These are phyloP conservation scores for Rubia tinctorum DNA, from an alignment of 305 asterid species.

Conservation along the genomic window DNA sequence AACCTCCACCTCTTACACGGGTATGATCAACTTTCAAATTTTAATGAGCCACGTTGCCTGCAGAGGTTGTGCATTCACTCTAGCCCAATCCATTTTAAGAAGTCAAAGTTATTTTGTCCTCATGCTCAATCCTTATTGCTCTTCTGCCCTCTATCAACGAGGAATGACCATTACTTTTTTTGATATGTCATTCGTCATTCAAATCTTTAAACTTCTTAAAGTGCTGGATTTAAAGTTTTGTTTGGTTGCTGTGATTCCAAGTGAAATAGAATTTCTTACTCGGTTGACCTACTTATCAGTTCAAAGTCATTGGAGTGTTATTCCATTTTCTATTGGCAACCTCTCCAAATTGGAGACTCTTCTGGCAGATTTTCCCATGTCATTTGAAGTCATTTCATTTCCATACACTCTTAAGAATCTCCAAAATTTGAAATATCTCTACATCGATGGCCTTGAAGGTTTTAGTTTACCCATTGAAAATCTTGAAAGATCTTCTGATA, in stretches of 20 bases:
- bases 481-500: too few relatives aligned
- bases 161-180: background rate
- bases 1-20: background rate
- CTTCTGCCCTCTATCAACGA: background rate
- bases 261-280: background rate
- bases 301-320: background rate
- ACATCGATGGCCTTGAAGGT: rapidly evolving
- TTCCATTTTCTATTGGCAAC: background rate
- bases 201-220: background rate
- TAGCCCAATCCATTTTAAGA: background rate
- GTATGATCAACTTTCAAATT: background rate
- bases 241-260: background rate
- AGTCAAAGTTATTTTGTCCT: background rate
- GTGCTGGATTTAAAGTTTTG: background rate
- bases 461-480: too few relatives aligned
- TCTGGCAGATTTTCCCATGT: background rate
- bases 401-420: background rate
- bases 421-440: background rate
- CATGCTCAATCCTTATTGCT: background rate
- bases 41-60: background rate
- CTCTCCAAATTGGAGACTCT: background rate
- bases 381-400: background rate
- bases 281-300: background rate
- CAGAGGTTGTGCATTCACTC: background rate
- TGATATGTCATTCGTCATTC: background rate